Evolutionary conservation across 306 rosid species (phyloP).

Genomic region (Rosa chinensis): DNA sequence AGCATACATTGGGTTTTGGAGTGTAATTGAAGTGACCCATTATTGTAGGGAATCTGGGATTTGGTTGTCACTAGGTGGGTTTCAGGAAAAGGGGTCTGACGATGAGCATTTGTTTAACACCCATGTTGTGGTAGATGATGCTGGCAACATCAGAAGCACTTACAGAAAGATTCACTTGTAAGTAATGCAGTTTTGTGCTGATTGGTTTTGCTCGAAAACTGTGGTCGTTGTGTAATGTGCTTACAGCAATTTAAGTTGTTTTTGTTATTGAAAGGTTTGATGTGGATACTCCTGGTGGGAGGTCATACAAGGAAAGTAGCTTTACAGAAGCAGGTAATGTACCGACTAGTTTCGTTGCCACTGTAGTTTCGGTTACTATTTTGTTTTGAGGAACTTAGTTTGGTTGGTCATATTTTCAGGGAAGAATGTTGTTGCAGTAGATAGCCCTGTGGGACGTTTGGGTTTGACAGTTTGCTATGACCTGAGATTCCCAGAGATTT

Average conservation of each 20-base stretch:
- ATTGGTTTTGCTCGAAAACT: background rate
- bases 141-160: constrained; percentile 69
- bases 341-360: background rate
- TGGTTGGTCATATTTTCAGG: constrained; percentile 51
- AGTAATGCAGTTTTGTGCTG: constrained; percentile 31
- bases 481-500: constrained; percentile 89
- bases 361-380: background rate
- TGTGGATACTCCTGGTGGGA: constrained; percentile 95
- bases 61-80: constrained; percentile 98
- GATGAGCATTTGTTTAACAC: constrained; percentile 73
- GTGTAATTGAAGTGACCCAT: background rate
- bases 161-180: constrained; percentile 91
- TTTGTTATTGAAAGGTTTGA: constrained; percentile 68
- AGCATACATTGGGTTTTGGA: background rate
- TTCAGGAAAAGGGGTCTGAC: constrained; percentile 84
- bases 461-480: constrained; percentile 96
- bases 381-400: constrained; percentile 21
- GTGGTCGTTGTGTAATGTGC: background rate
- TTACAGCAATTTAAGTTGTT: background rate
- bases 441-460: constrained; percentile 86
- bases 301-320: constrained; percentile 78
- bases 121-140: constrained; percentile 78
- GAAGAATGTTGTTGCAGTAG: constrained; percentile 69
- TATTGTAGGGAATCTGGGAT: constrained; percentile 78
- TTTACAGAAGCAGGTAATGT: constrained; percentile 75